Evolutionary conservation across 2,329 filamentous ascomycete genomes (phyloP), one percentile per base, ranked within the genome.

Genomic region (Talaromyces piceae): DNA sequence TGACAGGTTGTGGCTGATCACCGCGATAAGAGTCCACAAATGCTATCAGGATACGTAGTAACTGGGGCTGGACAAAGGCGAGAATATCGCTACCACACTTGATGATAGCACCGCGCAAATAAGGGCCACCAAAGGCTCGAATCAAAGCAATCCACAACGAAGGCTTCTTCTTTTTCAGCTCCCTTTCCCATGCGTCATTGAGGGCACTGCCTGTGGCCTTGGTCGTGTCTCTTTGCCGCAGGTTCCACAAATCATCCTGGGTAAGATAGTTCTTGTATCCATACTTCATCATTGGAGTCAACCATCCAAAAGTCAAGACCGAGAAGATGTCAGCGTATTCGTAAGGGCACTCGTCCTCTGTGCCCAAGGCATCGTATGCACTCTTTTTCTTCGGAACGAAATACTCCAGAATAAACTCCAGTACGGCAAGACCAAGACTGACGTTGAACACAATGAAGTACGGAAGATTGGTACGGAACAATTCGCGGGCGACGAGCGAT

Each of bases 241-340:
- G 75, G 54, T 89, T 91, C 94, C 94, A 98, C 22, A 98, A 78
- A 67, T 98, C 91, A 57, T 96, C 88, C 67, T 97, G 90, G 1
- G 90, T 95, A 55, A 98, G 76, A 67, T 83, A 98, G 53, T 91
- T 82, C 63, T 86, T 88, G 74, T 98, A 97, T 1, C 93, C 93
- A 64, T 86, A 86, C 64, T 84, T 90, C 93, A 98, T 98, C 80
- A 98, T 74, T 0, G 93, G 91, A 0, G 93, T 97, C 91, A 98
- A 96, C 93, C 93, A 98, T 50, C 87, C 85, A 68, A 98, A 98
- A 0, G 91, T 95, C 43, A 98, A 78, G 47, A 88, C 82, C 3
- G 91, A 95, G 72, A 98, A 98, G 48, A 97, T 77, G 54, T 91
- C 90, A 11, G 93, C 91, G 67, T 95, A 95, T 70, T 97, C 91